Evolutionary conservation across 1,284 basidiomycete genomes (phyloP).

Genomic region (Phylloporus sp.): DNA sequence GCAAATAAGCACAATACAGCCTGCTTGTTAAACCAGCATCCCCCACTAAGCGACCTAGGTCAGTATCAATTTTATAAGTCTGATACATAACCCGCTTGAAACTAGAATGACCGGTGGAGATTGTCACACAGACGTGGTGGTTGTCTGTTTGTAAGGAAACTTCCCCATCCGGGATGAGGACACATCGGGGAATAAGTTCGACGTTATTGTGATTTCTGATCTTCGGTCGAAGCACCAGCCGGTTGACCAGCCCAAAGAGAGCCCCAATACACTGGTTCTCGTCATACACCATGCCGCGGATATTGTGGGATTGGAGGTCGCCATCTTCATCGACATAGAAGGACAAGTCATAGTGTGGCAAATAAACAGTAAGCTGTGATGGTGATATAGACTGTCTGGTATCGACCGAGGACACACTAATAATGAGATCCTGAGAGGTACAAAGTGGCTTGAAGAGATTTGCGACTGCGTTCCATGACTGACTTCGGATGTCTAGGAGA

Average conservation of each 20-base stretch:
- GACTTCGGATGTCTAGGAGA: constrained; percentile 43
- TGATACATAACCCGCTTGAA: too few relatives aligned
- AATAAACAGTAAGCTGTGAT: constrained; percentile 41
- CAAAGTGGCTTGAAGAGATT: constrained; percentile 41
- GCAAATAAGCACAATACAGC: constrained; percentile 53
- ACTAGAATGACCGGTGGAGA: too few relatives aligned
- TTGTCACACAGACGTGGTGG: constrained; percentile 39
- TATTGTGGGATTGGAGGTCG: constrained; percentile 38
- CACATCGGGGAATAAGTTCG: constrained; percentile 29
- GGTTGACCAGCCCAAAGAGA: constrained; percentile 42
- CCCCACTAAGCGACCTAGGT: constrained; percentile 48
- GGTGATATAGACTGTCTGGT: constrained; percentile 13
- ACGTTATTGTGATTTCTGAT: background rate
- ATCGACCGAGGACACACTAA: constrained; percentile 11
- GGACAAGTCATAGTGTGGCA: constrained; percentile 49
- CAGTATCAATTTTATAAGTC: constrained; percentile 48
- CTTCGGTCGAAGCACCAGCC: constrained; percentile 48
- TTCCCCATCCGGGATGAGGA: constrained; percentile 51
- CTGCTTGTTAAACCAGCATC: constrained; percentile 42
- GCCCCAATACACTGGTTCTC: constrained; percentile 33
- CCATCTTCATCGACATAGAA: constrained; percentile 39
- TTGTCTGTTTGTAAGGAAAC: constrained; percentile 31
- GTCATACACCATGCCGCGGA: constrained; percentile 34
- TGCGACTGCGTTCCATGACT: constrained; percentile 41
- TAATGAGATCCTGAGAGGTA: constrained; percentile 19